Percentiles rank a stretch among this genome's conserved stretches.
Conservation (phyloP, 192 early-diverging fungal genomes). For the Podila epigama region DNA sequence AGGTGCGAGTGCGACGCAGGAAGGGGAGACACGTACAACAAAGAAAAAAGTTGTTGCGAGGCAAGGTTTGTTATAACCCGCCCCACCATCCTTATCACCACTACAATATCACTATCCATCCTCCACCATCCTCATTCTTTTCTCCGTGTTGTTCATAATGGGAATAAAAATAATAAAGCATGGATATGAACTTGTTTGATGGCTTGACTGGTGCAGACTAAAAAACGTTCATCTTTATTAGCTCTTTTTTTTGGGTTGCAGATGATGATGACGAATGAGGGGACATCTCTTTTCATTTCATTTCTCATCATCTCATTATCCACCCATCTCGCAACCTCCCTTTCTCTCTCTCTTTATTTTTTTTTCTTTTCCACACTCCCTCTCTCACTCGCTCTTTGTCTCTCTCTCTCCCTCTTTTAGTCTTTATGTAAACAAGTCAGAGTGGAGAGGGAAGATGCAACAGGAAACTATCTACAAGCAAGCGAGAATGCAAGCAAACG, state of each 20-base stretch:
- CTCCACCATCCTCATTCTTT: not conserved
- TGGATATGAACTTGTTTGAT: not conserved
- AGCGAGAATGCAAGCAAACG: not conserved
- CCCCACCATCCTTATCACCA: no score
- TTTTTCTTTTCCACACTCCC: not conserved
- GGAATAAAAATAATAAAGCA: not conserved
- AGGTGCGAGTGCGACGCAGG: no score
- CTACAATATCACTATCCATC: no score
- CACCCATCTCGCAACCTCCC: not conserved
- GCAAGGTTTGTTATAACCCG: no score
- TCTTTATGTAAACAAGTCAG: no score
- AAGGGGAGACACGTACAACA: no score
- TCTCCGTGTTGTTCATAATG: not conserved
- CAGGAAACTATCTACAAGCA: not conserved
- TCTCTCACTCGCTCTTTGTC: not conserved
- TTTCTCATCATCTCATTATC: conserved; percentile 1
- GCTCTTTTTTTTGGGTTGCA: no score
- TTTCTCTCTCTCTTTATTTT: not conserved
- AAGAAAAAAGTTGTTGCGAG: no score
- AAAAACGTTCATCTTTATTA: no score
- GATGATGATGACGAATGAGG: no score
- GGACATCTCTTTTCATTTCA: not conserved
- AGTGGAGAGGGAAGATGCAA: no score
- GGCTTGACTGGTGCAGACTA: conserved; percentile 2
- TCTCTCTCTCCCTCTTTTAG: no score